Evolutionary conservation across 306 rosid species (phyloP), one percentile per base, ranked within the genome.

Genomic region (Trifolium pratense): DNA sequence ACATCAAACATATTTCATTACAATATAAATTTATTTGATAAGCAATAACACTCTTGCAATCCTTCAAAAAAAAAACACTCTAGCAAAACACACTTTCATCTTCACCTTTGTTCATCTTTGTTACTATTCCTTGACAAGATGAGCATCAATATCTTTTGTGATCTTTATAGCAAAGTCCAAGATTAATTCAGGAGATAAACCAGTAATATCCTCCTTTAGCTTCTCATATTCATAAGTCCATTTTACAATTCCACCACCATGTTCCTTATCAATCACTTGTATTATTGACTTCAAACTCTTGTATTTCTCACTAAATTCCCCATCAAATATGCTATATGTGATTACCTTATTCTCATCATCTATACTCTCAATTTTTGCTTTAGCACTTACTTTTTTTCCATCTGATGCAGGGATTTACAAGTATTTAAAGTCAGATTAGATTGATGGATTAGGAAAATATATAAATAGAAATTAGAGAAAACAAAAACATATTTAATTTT

Each of bases 191-290:
- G 76, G 73, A 23, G 73, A 53, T 18, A 56, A 1, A 52, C 13
- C 64, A 3, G 26, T 9, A 7, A 80, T 43, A 21, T 62, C 66
- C 55, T 80, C 77, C 7, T 25, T 63, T 0, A 60, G 9, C 39
- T 80, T 80, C 60, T 80, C 84, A 75, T 80, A 80, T 34, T 69
- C 80, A 0, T 4, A 25, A 12, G 61, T 61, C 77, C 73, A 80
- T 70, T 80, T 80, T 56, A 55, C 80, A 80, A 80, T 18, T 15
- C 58, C 61, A 20, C 60, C 77, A 13, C 80, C 84, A 43, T 52
- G 64, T 42, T 25, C 68, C 61, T 32, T 80, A 9, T 68, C 72
- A 60, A 61, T 51, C 12, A 40, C 67, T 26, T 79, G 42, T 1
- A 80, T 0, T 26, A 10, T 80, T 8, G 0, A 42, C 43, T 45